Evolutionary conservation across 345 rosid species (phyloP).

Genomic region (Dipteronia sinensis): DNA sequence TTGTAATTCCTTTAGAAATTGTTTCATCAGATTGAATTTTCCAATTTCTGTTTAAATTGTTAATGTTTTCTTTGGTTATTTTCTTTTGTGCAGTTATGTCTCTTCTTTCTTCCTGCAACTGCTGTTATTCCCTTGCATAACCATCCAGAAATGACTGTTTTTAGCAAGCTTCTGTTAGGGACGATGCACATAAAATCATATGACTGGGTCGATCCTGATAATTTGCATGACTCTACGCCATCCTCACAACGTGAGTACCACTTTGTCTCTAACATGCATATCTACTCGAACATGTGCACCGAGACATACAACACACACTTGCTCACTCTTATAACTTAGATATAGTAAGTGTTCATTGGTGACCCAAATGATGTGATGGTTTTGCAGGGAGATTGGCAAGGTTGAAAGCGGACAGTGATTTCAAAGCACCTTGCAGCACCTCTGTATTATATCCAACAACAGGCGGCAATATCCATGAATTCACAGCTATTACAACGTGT

Average conservation of each 20-base stretch:
- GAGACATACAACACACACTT: neutral
- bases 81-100: slow-evolving; percentile 46
- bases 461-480: slow-evolving; percentile 74
- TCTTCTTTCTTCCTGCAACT: slow-evolving; percentile 65
- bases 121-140: slow-evolving; percentile 78
- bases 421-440: slow-evolving; percentile 61
- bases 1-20: no score
- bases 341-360: neutral
- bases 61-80: neutral
- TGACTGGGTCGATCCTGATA: slow-evolving; percentile 50
- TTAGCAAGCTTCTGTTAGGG: slow-evolving; percentile 64
- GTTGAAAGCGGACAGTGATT: slow-evolving; percentile 32
- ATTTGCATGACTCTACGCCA: slow-evolving; percentile 10
- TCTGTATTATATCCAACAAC: slow-evolving; percentile 70
- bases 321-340: neutral
- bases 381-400: slow-evolving; percentile 56
- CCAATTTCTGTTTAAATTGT: neutral
- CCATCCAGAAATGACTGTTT: slow-evolving; percentile 81
- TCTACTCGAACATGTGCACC: neutral
- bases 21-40: neutral
- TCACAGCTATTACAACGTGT: slow-evolving; percentile 66
- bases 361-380: neutral
- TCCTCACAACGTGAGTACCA: slow-evolving; percentile 38
- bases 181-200: slow-evolving; percentile 72
- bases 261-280: neutral